Conservation (phyloP, 2,329 filamentous ascomycete species). For the Plectosphaerella cucumerina region DNA sequence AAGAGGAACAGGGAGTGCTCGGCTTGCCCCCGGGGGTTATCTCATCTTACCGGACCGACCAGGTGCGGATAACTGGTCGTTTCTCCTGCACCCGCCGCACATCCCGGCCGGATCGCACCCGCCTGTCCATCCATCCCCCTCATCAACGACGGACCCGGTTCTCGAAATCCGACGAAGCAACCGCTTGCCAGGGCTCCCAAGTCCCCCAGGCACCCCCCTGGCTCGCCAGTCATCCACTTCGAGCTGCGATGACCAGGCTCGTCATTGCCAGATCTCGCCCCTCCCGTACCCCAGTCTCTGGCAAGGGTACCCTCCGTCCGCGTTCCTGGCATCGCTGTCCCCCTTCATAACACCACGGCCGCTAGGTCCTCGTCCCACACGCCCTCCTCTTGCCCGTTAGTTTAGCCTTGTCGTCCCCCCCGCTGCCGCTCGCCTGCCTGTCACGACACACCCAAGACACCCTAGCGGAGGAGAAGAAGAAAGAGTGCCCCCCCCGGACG, state of each 20-base stretch:
- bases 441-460: not conserved
- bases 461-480: not conserved
- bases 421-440: not conserved
- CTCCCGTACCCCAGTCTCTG: not conserved
- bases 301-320: conserved; percentile 2
- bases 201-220: not conserved
- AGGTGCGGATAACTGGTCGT: too few relatives aligned
- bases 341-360: conserved; percentile 1
- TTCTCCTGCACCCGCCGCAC: not conserved
- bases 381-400: not conserved
- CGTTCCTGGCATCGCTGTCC: not conserved
- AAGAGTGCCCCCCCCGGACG: not conserved
- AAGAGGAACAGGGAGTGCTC: not conserved
- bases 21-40: not conserved
- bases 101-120: conserved; percentile 3
- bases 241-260: conserved; percentile 2
- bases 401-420: not conserved
- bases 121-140: not conserved
- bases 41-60: too few relatives aligned
- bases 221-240: not conserved
- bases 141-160: not conserved
- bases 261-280: conserved; percentile 4
- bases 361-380: conserved; percentile 1
- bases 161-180: not conserved
- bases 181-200: not conserved